phyloP scores from a whole-genome alignment of 225 moss, liverwort and hornwort species.

The Asterella californica region DNA sequence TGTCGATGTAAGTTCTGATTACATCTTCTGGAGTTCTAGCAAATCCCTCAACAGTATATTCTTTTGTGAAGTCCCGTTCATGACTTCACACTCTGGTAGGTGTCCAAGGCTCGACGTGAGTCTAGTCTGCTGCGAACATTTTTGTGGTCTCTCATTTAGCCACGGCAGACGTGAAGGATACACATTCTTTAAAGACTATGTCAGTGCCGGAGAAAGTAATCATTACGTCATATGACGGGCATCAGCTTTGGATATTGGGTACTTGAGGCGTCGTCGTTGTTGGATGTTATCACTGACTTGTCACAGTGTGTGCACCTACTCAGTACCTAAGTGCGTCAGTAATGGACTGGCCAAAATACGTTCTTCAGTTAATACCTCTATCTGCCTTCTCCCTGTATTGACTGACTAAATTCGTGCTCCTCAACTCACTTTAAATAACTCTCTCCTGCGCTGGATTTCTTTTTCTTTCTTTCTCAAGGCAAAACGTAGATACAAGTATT shows the following conservation, averaged over 20 bases:
- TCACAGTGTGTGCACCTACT: too few species aligned
- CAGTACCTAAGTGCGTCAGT: too few species aligned
- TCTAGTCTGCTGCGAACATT: neutral
- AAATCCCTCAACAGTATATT: neutral
- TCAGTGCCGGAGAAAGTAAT: neutral
- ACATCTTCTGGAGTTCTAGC: neutral
- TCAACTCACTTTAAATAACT: too few species aligned
- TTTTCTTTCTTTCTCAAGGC: too few species aligned
- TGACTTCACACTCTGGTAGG: too few species aligned
- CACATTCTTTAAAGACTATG: neutral
- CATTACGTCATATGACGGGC: neutral
- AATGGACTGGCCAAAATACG: too few species aligned
- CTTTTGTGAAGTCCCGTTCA: neutral
- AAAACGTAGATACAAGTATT: too few species aligned
- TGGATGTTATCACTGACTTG: too few species aligned
- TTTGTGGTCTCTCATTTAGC: neutral
- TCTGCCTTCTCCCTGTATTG: too few species aligned
- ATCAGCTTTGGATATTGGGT: neutral
- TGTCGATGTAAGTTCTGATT: neutral
- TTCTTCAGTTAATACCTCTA: too few species aligned
- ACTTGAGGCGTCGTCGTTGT: neutral
- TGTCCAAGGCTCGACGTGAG: neutral
- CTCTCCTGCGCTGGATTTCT: too few species aligned
- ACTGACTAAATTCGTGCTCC: too few species aligned
- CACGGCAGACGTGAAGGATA: neutral